A percentile compares a stretch with the other conserved stretches of the same genome.
Evolutionary conservation across 176 grass and related monocot species (phyloP).

Genomic region (Eleusine coracana): DNA sequence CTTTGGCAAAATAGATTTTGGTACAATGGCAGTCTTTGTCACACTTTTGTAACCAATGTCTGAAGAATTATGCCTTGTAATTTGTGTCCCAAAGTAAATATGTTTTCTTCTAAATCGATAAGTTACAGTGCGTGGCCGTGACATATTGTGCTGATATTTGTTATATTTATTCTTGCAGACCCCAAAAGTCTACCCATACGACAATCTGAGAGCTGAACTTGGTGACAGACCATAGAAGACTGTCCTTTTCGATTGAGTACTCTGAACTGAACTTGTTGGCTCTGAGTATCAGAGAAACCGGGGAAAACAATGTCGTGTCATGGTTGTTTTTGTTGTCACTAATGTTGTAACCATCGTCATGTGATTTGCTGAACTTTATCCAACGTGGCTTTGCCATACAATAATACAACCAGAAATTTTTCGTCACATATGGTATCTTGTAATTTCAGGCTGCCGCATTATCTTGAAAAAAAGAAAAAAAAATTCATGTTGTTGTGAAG

Average conservation of each 20-base stretch:
- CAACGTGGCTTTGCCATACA: background rate
- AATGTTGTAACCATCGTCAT: constrained; percentile 10
- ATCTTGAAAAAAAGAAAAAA: background rate
- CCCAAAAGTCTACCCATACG: constrained; percentile 94
- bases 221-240: constrained; percentile 60
- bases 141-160: constrained; percentile 6
- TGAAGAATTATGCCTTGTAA: background rate
- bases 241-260: background rate
- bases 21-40: background rate
- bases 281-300: background rate
- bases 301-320: background rate
- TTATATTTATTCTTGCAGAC: constrained; percentile 55
- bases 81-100: background rate
- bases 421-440: background rate
- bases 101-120: background rate
- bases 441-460: background rate
- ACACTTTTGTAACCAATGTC: background rate
- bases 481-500: background rate
- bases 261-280: background rate
- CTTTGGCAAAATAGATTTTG: background rate
- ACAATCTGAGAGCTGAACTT: constrained; percentile 84
- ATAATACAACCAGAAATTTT: constrained; percentile 34
- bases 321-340: constrained; percentile 31
- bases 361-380: constrained; percentile 5
- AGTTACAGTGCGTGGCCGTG: background rate